phyloP scores from a whole-genome alignment of 2,329 filamentous ascomycete species.

The Saccharata proteae region DNA sequence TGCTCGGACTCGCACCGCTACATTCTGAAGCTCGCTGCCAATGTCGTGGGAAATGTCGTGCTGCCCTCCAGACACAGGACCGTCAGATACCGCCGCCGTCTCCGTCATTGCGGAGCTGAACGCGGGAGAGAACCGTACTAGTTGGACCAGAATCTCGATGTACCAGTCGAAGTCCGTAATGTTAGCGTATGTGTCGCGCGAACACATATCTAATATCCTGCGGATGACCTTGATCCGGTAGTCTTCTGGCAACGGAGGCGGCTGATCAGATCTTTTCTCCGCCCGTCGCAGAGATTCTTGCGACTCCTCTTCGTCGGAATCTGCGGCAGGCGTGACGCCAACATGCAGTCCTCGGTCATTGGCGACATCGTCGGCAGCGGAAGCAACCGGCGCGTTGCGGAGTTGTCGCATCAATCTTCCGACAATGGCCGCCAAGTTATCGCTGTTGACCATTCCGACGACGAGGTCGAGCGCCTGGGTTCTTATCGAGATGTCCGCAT shows the following conservation, averaged over 20 bases:
- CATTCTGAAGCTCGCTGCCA: slow-evolving; percentile 74
- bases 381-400: slow-evolving; percentile 47
- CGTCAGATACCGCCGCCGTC: slow-evolving; percentile 16
- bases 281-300: slow-evolving; percentile 42
- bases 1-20: slow-evolving; percentile 81
- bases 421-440: slow-evolving; percentile 75
- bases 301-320: slow-evolving; percentile 46
- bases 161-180: slow-evolving; percentile 96
- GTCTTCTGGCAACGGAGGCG: slow-evolving; percentile 64
- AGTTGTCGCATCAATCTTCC: slow-evolving; percentile 81
- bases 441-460: slow-evolving; percentile 82
- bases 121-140: slow-evolving; percentile 58
- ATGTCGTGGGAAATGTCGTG: slow-evolving; percentile 54
- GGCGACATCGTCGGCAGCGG: slow-evolving; percentile 31
- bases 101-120: slow-evolving; percentile 7
- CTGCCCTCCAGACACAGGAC: slow-evolving; percentile 7
- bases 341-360: slow-evolving; percentile 34
- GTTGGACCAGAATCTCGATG: slow-evolving; percentile 74
- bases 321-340: slow-evolving; percentile 37
- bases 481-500: slow-evolving; percentile 88
- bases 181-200: slow-evolving; percentile 74
- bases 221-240: slow-evolving; percentile 75
- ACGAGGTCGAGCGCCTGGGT: slow-evolving; percentile 85
- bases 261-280: slow-evolving; percentile 35
- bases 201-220: slow-evolving; percentile 79